Evolutionary conservation across 23 red algal genomes (phyloP).

Genomic region (Gracilaria caudata): DNA sequence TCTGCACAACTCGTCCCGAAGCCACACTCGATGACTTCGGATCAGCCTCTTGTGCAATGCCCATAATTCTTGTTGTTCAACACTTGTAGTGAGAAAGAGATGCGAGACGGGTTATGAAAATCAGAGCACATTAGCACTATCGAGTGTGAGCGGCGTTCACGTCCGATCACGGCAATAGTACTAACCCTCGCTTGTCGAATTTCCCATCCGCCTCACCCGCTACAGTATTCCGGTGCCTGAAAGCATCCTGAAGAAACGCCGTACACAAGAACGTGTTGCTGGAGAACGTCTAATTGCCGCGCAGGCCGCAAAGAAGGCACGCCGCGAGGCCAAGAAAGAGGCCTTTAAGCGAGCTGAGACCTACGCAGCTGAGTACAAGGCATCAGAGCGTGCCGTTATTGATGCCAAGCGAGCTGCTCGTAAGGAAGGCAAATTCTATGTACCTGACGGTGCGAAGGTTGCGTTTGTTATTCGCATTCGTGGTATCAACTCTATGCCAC

Average conservation of each 20-base stretch:
- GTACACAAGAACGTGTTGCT: conserved; percentile 65
- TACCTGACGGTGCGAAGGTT: conserved; percentile 93
- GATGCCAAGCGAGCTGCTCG: conserved; percentile 84
- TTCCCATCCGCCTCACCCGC: background rate
- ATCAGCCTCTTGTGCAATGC: background rate
- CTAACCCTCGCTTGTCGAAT: background rate
- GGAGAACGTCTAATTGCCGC: conserved; percentile 56
- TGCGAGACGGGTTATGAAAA: background rate
- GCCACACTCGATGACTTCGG: background rate
- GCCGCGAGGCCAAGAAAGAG: conserved; percentile 82
- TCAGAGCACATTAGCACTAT: background rate
- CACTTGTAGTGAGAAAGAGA: background rate
- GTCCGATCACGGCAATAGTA: background rate
- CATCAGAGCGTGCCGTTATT: conserved; percentile 72
- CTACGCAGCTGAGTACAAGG: conserved; percentile 89
- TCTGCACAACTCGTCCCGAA: background rate
- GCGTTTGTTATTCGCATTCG: conserved; percentile 96
- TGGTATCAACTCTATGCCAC: conserved; percentile 95
- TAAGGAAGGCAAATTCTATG: conserved; percentile 96
- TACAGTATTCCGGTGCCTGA: conserved; percentile 79
- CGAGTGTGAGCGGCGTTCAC: background rate
- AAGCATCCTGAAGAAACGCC: conserved; percentile 86
- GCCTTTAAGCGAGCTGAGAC: conserved; percentile 85
- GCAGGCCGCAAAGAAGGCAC: conserved; percentile 44
- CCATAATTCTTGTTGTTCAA: background rate